These are phyloP conservation scores for Kernera saxatilis DNA, from an alignment of 345 rosid species.

Conservation along the genomic window DNA sequence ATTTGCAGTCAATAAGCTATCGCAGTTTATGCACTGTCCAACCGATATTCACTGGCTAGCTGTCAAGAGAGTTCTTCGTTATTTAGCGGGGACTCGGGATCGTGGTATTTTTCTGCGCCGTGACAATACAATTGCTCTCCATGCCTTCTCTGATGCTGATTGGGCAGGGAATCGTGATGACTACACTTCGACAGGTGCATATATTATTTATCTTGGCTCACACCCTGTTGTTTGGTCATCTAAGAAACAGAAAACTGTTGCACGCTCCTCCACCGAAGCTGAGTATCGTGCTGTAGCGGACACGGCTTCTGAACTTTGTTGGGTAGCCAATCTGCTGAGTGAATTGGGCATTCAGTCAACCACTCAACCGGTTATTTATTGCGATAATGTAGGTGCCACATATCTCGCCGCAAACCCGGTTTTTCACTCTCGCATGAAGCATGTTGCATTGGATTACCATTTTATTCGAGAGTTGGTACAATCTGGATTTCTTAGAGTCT, in stretches of 20 bases:
- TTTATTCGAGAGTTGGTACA: neutral
- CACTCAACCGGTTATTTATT: neutral
- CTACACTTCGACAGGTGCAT: neutral
- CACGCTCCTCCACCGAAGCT: neutral
- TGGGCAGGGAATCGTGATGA: neutral
- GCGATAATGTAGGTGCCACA: neutral
- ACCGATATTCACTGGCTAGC: neutral
- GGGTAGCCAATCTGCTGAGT: neutral
- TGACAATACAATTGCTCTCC: neutral
- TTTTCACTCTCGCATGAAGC: neutral
- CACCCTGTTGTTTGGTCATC: neutral
- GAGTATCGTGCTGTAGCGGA: neutral
- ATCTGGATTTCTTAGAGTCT: neutral
- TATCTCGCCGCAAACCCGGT: neutral
- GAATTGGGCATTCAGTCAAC: no score
- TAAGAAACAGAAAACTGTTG: neutral
- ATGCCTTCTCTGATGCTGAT: neutral
- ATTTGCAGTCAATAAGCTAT: neutral
- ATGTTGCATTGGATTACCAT: neutral
- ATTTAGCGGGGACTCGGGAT: neutral
- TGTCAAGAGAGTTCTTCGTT: neutral
- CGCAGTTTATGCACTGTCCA: neutral
- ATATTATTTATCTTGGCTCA: neutral
- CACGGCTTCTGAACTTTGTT: neutral
- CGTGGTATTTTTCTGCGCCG: neutral